Evolutionary conservation across 1,139 yeast genomes (phyloP).

Genomic region (Yamadazyma mexicana): DNA sequence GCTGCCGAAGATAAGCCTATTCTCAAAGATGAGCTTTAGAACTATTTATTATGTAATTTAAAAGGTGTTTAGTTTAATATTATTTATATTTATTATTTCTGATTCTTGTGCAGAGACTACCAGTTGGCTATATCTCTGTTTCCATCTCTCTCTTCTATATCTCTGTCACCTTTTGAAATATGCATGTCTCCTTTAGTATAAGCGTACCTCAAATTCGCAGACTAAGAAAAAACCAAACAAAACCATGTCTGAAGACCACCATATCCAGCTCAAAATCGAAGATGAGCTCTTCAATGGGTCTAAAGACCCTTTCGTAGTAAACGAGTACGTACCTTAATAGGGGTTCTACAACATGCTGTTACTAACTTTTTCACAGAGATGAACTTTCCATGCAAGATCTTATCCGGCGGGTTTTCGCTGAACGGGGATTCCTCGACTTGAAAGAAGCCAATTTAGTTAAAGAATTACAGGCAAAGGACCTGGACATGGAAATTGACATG

Average conservation of each 20-base stretch:
- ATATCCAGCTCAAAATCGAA: conserved; percentile 13
- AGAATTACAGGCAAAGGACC: conserved; percentile 18
- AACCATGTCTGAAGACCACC: conserved; percentile 8
- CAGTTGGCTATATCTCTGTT: no score
- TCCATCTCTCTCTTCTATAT: no score
- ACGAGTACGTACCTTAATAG: conserved; percentile 32
- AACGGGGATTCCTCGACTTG: conserved; percentile 45
- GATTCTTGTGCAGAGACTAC: no score
- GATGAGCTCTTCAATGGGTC: conserved; percentile 26
- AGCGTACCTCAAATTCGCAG: no score
- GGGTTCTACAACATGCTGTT: conserved; percentile 14
- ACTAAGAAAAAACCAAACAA: neutral
- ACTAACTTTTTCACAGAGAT: conserved; percentile 24
- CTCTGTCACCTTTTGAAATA: no score
- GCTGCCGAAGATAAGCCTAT: conserved; percentile 9
- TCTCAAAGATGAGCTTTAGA: conserved; percentile 18
- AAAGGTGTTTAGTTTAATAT: neutral
- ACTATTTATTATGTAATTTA: no score
- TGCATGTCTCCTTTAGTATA: no score
- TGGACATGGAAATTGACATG: conserved; percentile 7
- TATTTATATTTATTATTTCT: neutral
- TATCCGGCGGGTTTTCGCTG: conserved; percentile 41
- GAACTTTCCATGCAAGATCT: conserved; percentile 38
- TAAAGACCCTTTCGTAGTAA: conserved; percentile 39
- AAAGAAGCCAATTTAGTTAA: conserved; percentile 54